Conservation (phyloP, 345 rosid species). For the Gynandropsis gynandra region DNA sequence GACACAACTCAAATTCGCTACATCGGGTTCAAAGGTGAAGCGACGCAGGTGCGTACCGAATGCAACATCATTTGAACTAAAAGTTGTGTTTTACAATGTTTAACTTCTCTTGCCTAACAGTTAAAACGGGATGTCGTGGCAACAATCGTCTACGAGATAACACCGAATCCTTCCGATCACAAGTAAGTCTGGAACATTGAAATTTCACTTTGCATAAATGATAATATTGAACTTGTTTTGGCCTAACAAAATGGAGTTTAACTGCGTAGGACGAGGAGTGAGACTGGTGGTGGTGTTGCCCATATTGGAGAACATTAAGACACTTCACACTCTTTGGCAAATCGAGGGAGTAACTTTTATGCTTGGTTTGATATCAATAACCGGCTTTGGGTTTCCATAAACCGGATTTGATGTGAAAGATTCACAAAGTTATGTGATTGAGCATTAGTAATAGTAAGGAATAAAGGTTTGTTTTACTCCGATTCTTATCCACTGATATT, state of each 20-base stretch:
- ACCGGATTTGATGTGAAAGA: no score
- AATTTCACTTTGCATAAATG: background rate
- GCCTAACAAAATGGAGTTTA: slow-evolving; percentile 5
- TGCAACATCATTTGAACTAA: slow-evolving; percentile 4
- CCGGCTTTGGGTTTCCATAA: no score
- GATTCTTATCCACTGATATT: no score
- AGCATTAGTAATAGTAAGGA: no score
- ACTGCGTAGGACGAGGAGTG: slow-evolving; percentile 57
- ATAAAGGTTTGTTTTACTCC: no score
- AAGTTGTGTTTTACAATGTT: slow-evolving; percentile 1
- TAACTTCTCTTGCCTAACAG: slow-evolving; percentile 35
- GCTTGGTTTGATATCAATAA: no score
- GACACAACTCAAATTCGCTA: slow-evolving; percentile 70
- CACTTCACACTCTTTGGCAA: no score
- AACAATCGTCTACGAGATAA: slow-evolving; percentile 82
- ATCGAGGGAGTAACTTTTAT: no score
- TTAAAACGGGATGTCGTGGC: slow-evolving; percentile 88
- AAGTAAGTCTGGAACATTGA: slow-evolving; percentile 49
- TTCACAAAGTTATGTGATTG: no score
- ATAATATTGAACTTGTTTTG: background rate
- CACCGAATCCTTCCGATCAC: slow-evolving; percentile 97
- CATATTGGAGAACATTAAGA: slow-evolving; percentile 32
- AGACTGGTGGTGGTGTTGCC: slow-evolving; percentile 51
- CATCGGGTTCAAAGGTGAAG: slow-evolving; percentile 97
- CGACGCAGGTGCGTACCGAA: slow-evolving; percentile 58